Conservation (phyloP, 1,139 yeast species). For the Suhomyces taliae region DNA sequence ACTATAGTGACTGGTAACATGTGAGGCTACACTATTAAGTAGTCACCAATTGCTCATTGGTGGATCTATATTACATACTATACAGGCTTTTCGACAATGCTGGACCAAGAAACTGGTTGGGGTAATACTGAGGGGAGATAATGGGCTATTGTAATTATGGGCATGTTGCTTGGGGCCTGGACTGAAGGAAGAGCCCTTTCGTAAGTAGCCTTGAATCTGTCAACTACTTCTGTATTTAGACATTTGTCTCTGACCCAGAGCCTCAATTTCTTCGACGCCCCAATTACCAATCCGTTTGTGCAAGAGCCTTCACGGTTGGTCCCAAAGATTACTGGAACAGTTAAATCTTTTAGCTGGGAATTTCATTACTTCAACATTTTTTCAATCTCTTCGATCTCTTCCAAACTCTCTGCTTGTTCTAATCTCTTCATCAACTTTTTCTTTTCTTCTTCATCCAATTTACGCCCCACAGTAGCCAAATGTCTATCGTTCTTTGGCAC, state of each 20-base stretch:
- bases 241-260: too few relatives aligned
- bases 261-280: too few relatives aligned
- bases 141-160: too few relatives aligned
- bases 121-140: too few relatives aligned
- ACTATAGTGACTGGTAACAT: too few relatives aligned
- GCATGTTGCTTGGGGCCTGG: too few relatives aligned
- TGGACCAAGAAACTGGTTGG: too few relatives aligned
- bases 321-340: not conserved
- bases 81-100: not conserved
- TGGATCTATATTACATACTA: not conserved
- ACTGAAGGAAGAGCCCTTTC: too few relatives aligned
- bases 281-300: not conserved
- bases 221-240: too few relatives aligned
- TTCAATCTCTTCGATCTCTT: conserved; percentile 75
- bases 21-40: not conserved
- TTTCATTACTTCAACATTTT: conserved; percentile 29
- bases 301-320: not conserved
- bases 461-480: conserved; percentile 28
- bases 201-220: too few relatives aligned
- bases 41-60: not conserved
- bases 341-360: not conserved
- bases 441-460: conserved; percentile 56
- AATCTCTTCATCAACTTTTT: conserved; percentile 52
- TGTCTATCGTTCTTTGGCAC: conserved; percentile 7
- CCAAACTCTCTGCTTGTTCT: conserved; percentile 62